Percentiles rank a stretch among this genome's conserved stretches.
These are phyloP conservation scores for Elongisporangium anandrum DNA, from an alignment of 352 stramenopile species.

Conservation along the genomic window DNA sequence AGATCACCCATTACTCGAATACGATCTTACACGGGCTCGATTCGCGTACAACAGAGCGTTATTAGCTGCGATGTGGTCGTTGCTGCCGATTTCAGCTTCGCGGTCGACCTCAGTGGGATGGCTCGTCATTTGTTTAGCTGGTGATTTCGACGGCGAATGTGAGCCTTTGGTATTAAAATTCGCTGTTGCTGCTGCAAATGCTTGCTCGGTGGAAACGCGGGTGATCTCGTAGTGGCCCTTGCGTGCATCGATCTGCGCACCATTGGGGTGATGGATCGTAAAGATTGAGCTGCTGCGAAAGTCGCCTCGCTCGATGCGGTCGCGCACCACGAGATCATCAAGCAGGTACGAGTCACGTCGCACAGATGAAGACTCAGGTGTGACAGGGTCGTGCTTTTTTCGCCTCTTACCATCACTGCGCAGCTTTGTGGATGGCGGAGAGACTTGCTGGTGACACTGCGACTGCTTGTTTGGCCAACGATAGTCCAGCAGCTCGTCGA, in stretches of 20 bases:
- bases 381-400: slow-evolving; percentile 3
- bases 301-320: slow-evolving; percentile 35
- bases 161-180: background rate
- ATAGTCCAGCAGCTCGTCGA: slow-evolving; percentile 55
- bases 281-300: slow-evolving; percentile 47
- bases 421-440: background rate
- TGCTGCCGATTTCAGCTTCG: background rate
- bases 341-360: slow-evolving; percentile 27
- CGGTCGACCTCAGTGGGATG: background rate
- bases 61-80: background rate
- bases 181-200: slow-evolving; percentile 11
- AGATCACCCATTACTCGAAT: too few relatives aligned
- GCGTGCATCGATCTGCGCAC: slow-evolving; percentile 17
- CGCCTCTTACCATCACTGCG: background rate
- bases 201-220: slow-evolving; percentile 10
- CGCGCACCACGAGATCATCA: slow-evolving; percentile 49
- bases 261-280: slow-evolving; percentile 44
- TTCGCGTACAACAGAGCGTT: slow-evolving; percentile 5
- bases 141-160: background rate
- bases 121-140: background rate
- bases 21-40: slow-evolving; percentile 5
- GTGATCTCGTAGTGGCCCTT: slow-evolving; percentile 22
- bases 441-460: background rate
- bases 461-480: slow-evolving; percentile 37
- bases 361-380: background rate